These are phyloP conservation scores for Erodium texanum DNA, from an alignment of 441 rosid genomes.

Conservation along the genomic window DNA sequence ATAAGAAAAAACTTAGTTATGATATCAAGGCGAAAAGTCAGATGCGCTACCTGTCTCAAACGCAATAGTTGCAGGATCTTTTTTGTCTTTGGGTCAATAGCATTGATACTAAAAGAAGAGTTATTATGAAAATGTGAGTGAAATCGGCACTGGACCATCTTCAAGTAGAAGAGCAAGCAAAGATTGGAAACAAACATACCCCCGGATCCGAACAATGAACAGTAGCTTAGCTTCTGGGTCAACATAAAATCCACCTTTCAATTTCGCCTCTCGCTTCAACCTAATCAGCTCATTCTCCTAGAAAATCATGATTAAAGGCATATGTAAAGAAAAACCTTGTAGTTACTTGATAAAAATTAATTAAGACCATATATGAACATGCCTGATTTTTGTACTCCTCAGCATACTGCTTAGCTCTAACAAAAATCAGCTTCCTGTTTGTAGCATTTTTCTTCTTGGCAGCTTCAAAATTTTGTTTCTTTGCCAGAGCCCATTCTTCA, in stretches of 20 bases:
- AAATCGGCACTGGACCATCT: background rate
- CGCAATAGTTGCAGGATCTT: conserved; percentile 67
- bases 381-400: conserved; percentile 46
- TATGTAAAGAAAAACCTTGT: background rate
- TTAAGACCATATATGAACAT: background rate
- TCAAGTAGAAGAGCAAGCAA: background rate
- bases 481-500: conserved; percentile 57
- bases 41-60: conserved; percentile 49
- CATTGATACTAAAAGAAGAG: conserved; percentile 48
- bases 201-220: conserved; percentile 69
- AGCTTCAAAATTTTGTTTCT: conserved; percentile 32
- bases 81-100: conserved; percentile 69
- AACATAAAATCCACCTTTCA: conserved; percentile 77
- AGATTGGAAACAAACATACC: conserved; percentile 31
- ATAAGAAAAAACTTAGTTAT: no score
- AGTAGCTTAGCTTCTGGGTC: conserved; percentile 76
- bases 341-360: no score
- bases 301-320: background rate
- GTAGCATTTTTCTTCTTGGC: conserved; percentile 40
- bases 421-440: conserved; percentile 43
- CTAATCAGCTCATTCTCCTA: conserved; percentile 47
- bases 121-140: background rate
- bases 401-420: conserved; percentile 44
- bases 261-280: conserved; percentile 70
- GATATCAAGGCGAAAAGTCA: background rate